phyloP scores from a whole-genome alignment of 208 protist genomes.

The Leishmania guyanensis region DNA sequence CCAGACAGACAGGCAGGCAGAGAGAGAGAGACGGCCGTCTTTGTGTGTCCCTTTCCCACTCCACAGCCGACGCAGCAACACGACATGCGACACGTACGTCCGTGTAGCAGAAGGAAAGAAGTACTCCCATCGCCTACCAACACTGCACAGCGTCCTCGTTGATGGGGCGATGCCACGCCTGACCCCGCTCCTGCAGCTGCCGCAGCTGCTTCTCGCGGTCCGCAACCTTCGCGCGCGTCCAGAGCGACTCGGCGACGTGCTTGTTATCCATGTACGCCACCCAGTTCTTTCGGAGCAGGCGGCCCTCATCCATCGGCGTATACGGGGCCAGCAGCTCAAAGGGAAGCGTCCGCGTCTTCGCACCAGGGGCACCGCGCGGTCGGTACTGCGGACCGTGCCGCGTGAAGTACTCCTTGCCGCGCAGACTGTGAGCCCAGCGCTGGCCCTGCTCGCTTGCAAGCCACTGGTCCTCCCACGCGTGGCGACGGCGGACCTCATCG shows the following conservation, averaged over 20 bases:
- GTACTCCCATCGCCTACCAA: slow-evolving; percentile 39
- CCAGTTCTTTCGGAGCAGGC: slow-evolving; percentile 86
- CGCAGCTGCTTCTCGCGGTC: slow-evolving; percentile 82
- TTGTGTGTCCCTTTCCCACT: background rate
- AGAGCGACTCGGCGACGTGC: slow-evolving; percentile 89
- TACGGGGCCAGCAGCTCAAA: slow-evolving; percentile 86
- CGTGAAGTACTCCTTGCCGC: slow-evolving; percentile 86
- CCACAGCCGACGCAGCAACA: background rate
- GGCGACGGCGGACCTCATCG: slow-evolving; percentile 72
- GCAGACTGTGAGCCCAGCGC: slow-evolving; percentile 69
- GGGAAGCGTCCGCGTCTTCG: slow-evolving; percentile 68
- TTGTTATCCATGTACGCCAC: slow-evolving; percentile 93
- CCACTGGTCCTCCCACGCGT: slow-evolving; percentile 74
- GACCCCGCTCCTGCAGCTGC: slow-evolving; percentile 74
- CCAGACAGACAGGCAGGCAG: background rate
- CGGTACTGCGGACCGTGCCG: slow-evolving; percentile 68
- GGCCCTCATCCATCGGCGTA: slow-evolving; percentile 88
- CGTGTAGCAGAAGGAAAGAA: background rate
- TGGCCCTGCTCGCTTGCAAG: slow-evolving; percentile 58
- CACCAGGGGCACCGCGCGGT: slow-evolving; percentile 81
- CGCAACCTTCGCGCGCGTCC: slow-evolving; percentile 82
- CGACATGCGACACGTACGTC: background rate
- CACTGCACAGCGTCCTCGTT: slow-evolving; percentile 62
- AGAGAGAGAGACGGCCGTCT: background rate
- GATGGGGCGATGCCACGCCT: slow-evolving; percentile 89